These are phyloP conservation scores for Geotrichum restrictum DNA, from an alignment of 1,139 yeast genomes.

Conservation along the genomic window DNA sequence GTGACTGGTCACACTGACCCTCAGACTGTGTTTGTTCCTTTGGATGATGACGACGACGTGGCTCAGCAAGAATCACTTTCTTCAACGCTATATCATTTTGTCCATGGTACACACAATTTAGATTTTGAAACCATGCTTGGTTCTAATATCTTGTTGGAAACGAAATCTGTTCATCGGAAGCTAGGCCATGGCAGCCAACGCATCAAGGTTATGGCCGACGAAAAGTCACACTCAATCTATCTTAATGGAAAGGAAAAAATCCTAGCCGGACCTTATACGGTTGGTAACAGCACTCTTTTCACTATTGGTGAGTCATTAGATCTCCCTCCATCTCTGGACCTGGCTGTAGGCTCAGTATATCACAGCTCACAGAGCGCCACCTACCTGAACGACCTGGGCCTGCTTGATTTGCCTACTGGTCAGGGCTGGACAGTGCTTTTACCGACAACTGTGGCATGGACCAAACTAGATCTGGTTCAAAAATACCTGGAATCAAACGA, in stretches of 20 bases:
- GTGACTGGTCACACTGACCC: slow-evolving; percentile 48
- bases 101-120: slow-evolving; percentile 47
- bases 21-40: slow-evolving; percentile 59
- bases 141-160: slow-evolving; percentile 13
- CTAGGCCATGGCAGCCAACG: slow-evolving; percentile 49
- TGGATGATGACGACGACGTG: slow-evolving; percentile 20
- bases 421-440: slow-evolving; percentile 75
- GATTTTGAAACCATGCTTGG: slow-evolving; percentile 40
- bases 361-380: slow-evolving; percentile 51
- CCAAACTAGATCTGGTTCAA: slow-evolving; percentile 55
- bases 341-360: slow-evolving; percentile 53
- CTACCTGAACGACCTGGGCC: slow-evolving; percentile 48
- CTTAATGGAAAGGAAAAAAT: slow-evolving; percentile 49
- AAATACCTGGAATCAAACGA: slow-evolving; percentile 55
- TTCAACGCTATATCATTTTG: slow-evolving; percentile 64
- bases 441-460: slow-evolving; percentile 81
- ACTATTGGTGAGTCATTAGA: slow-evolving; percentile 55
- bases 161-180: slow-evolving; percentile 23
- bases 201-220: slow-evolving; percentile 39
- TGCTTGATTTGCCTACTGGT: slow-evolving; percentile 42
- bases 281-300: slow-evolving; percentile 62
- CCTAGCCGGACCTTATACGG: slow-evolving; percentile 43
- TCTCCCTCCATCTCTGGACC: slow-evolving; percentile 51
- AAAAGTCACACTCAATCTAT: slow-evolving; percentile 39
- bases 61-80: slow-evolving; percentile 32